Conservation (phyloP, 2,329 filamentous ascomycete species). For the Tetracladium maxilliforme region DNA sequence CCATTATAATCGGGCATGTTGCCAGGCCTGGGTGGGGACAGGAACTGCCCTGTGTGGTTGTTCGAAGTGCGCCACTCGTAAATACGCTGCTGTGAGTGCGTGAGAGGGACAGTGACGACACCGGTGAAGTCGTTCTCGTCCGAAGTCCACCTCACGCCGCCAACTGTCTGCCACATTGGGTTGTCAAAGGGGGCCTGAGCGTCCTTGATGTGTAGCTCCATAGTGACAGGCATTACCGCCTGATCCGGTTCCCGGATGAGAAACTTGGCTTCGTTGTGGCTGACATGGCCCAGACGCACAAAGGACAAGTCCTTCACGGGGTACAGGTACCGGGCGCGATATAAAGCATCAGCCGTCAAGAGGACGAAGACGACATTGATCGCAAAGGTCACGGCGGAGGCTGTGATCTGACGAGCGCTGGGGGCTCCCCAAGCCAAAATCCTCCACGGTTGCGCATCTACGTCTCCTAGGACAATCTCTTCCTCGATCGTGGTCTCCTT, state of each 20-base stretch:
- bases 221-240: constrained; percentile 56
- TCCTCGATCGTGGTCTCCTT: constrained; percentile 49
- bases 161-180: constrained; percentile 50
- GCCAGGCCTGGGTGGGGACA: constrained; percentile 58
- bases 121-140: constrained; percentile 75
- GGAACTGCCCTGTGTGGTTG: constrained; percentile 72
- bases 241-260: constrained; percentile 74
- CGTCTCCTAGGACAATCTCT: constrained; percentile 43
- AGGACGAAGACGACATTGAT: constrained; percentile 58
- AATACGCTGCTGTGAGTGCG: constrained; percentile 49
- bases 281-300: constrained; percentile 76
- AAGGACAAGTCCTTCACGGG: constrained; percentile 68
- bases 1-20: constrained; percentile 41
- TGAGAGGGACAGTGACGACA: constrained; percentile 48
- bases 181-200: constrained; percentile 35
- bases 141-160: constrained; percentile 48
- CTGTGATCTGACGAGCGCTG: constrained; percentile 49
- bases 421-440: constrained; percentile 67
- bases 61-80: constrained; percentile 84
- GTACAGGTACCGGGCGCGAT: constrained; percentile 55
- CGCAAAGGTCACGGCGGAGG: constrained; percentile 54
- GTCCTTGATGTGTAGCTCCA: constrained; percentile 48
- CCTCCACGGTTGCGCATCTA: constrained; percentile 37
- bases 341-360: constrained; percentile 65
- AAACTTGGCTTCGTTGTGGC: constrained; percentile 62